Evolutionary conservation across 2,329 filamentous ascomycete genomes (phyloP).

Genomic region (Sarocladium kiliense): DNA sequence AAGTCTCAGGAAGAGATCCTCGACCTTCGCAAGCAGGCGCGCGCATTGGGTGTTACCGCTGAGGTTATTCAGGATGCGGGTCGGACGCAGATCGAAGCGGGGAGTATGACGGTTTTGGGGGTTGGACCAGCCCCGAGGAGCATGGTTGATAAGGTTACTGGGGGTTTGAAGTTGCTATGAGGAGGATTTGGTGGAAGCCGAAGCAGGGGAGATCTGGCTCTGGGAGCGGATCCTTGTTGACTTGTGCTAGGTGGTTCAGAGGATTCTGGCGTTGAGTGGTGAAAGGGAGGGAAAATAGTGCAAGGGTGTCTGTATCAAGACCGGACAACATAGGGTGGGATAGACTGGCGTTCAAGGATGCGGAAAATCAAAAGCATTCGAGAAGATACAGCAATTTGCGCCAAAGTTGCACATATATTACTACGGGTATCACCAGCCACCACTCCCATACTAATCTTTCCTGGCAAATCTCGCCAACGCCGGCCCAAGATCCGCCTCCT

Average conservation of each 20-base stretch:
- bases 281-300: neutral
- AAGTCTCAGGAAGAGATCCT: constrained; percentile 83
- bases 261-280: neutral
- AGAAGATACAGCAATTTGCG: neutral
- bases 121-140: constrained; percentile 79
- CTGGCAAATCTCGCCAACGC: constrained; percentile 80
- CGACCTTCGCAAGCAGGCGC: constrained; percentile 67
- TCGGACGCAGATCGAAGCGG: constrained; percentile 90
- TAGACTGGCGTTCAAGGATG: constrained; percentile 7
- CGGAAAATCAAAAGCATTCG: neutral
- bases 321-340: neutral
- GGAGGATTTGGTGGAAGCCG: neutral
- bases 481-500: constrained; percentile 72
- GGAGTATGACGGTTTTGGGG: constrained; percentile 87
- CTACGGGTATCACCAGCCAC: neutral
- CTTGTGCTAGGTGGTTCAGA: neutral
- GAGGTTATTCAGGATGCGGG: constrained; percentile 94
- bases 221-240: neutral
- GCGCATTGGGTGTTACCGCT: constrained; percentile 78
- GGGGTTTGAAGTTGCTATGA: constrained; percentile 76
- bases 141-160: constrained; percentile 80
- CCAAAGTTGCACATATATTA: neutral
- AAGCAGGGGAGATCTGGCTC: neutral
- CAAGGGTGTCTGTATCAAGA: neutral
- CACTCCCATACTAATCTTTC: constrained; percentile 46